These are phyloP conservation scores for Miscanthus sacchariflorus DNA, from an alignment of 202 grass and related monocot genomes.

Conservation along the genomic window DNA sequence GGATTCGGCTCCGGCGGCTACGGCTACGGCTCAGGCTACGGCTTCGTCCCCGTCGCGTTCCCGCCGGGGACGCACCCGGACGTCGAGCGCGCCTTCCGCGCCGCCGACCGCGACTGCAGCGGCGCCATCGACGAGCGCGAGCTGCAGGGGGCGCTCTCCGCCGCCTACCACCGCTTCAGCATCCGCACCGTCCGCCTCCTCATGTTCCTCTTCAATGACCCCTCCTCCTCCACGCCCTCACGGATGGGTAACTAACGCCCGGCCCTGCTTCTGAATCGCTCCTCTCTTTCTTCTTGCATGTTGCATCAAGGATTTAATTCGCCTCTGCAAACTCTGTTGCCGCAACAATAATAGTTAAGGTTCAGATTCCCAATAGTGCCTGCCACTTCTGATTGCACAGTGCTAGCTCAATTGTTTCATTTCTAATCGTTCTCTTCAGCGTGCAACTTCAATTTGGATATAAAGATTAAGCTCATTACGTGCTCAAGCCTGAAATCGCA, in stretches of 20 bases:
- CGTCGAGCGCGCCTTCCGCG: conserved; percentile 70
- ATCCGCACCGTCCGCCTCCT: conserved; percentile 85
- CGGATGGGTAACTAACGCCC: conserved; percentile 58
- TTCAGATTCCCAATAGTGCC: background rate
- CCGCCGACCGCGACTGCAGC: conserved; percentile 79
- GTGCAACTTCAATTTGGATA: background rate
- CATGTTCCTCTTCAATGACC: conserved; percentile 75
- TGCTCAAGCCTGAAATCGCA: background rate
- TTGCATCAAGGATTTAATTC: background rate
- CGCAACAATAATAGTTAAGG: background rate
- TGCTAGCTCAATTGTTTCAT: background rate
- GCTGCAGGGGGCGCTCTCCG: conserved; percentile 80
- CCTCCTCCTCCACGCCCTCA: conserved; percentile 37
- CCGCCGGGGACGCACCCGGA: conserved; percentile 82
- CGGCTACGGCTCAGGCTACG: background rate
- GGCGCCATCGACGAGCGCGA: conserved; percentile 83
- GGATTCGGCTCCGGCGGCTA: background rate
- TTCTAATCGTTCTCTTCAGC: background rate
- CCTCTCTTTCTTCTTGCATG: background rate
- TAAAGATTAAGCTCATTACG: background rate
- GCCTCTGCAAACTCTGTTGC: background rate
- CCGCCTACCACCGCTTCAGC: conserved; percentile 68
- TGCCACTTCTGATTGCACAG: background rate
- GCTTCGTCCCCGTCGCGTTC: conserved; percentile 42
- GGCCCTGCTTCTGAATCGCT: no score